These are phyloP conservation scores for Collybiopsis luxurians DNA, from an alignment of 768 basidiomycete genomes.

Conservation along the genomic window DNA sequence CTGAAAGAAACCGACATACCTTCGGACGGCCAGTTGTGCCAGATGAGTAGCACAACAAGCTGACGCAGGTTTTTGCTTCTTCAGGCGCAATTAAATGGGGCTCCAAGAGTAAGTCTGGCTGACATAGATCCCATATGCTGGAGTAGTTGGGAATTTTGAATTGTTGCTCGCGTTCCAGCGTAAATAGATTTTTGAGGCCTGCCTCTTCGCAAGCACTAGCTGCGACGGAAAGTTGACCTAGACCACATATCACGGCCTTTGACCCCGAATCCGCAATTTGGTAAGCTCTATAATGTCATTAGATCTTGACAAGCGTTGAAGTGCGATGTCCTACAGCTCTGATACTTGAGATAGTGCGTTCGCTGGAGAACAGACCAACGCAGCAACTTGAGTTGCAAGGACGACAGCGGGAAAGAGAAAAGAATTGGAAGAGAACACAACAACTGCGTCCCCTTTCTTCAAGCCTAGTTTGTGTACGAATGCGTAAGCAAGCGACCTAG, in stretches of 20 bases:
- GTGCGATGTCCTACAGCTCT: not conserved
- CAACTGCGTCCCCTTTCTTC: not conserved
- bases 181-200: not conserved
- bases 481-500: not conserved
- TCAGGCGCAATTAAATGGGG: not conserved
- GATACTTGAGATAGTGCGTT: not conserved
- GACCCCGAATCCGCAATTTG: not conserved
- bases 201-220: not conserved
- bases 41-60: not conserved
- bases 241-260: not conserved
- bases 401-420: not conserved
- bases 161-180: too few species aligned
- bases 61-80: not conserved
- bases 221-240: not conserved
- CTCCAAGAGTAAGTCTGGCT: not conserved
- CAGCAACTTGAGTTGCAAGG: not conserved
- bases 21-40: not conserved
- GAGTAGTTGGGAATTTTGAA: not conserved
- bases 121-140: not conserved
- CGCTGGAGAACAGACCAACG: slow-evolving; percentile 4
- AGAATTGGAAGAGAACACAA: slow-evolving; percentile 1
- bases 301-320: not conserved
- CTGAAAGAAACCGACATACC: not conserved
- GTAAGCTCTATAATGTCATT: not conserved
- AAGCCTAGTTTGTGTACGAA: not conserved